Evolutionary conservation across 108 stramenopile species (phyloP), one percentile per base, ranked within the genome.

Genomic region (Skeletonema grethae): DNA sequence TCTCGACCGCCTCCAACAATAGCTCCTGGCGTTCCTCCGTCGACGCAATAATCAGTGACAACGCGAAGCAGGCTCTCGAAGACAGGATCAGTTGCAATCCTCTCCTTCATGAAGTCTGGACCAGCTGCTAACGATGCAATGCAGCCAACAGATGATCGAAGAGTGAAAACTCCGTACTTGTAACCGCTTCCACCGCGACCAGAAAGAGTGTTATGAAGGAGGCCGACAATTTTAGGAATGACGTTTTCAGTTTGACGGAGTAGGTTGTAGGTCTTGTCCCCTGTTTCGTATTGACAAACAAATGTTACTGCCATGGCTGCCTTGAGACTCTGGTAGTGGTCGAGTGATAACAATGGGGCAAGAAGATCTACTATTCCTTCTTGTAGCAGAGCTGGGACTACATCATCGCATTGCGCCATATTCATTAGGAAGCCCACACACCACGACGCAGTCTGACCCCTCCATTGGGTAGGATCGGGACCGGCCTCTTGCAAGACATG

Each of bases 351-450:
- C 31, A 95, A 82, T 22, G 94, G 94, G 41, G 91, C 91, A 43
- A 95, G 75, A 15, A 95, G 82, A 65, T 95, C 94, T 4, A 95
- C 94, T 35, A 95, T 92, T 46, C 94, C 94, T 46, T 92, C 87
- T 46, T 91, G 84, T 22, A 90, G 80, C 11, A 95, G 82, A 53
- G 86, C 72, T n/a, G 88, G 94, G 64, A 91, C 94, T 32, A 92
- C 94, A 66, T 95, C 94, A 67, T 95, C 94, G 59, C 88, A 88
- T 58, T 95, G 94, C 8, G 94, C 90, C 79, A 95, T 93, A 70
- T 95, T 95, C 94, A 95, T 95, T 11, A 95, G 64, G 67, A 95
- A 95, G n/a, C 94, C 94, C 35, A 95, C 94, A 72, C 94, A 95
- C 94, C 94, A 95, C 24, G 90, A 91, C 16, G 94, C 94, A 3